Conservation (phyloP, 2,329 filamentous ascomycete species). For the Cylindrodendrum hubeiense region DNA sequence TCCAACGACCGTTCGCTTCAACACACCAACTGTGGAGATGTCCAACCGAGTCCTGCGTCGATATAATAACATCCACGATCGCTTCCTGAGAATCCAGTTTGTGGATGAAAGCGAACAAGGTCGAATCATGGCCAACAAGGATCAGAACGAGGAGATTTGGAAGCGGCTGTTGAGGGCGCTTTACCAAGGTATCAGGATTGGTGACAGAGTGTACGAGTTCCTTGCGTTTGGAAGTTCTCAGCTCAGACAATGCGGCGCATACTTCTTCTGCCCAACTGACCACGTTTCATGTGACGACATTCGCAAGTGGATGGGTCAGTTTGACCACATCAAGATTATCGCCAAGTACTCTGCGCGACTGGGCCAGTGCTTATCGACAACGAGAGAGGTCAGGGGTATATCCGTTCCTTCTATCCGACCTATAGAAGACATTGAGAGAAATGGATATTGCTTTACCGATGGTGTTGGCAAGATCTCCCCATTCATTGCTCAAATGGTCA, state of each 20-base stretch:
- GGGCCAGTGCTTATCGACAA: constrained; percentile 97
- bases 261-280: constrained; percentile 85
- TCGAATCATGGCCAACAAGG: constrained; percentile 64
- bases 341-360: constrained; percentile 91
- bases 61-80: constrained; percentile 76
- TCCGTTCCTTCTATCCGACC: constrained; percentile 68
- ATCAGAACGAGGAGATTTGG: constrained; percentile 77
- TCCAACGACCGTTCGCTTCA: constrained; percentile 84
- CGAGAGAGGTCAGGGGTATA: constrained; percentile 76
- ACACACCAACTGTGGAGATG: constrained; percentile 83
- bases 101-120: constrained; percentile 80
- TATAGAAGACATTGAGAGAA: constrained; percentile 78
- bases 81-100: constrained; percentile 91
- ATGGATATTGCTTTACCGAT: constrained; percentile 84
- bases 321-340: constrained; percentile 83
- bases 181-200: constrained; percentile 83
- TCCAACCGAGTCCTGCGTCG: constrained; percentile 89
- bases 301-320: constrained; percentile 87
- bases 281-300: constrained; percentile 80
- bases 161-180: constrained; percentile 79
- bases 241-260: constrained; percentile 90
- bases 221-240: constrained; percentile 97
- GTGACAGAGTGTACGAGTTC: constrained; percentile 86
- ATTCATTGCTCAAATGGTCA: constrained; percentile 80
- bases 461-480: constrained; percentile 93